phyloP scores from a whole-genome alignment of 495 filamentous ascomycete genomes.

The Aspergillus olivimuriae region DNA sequence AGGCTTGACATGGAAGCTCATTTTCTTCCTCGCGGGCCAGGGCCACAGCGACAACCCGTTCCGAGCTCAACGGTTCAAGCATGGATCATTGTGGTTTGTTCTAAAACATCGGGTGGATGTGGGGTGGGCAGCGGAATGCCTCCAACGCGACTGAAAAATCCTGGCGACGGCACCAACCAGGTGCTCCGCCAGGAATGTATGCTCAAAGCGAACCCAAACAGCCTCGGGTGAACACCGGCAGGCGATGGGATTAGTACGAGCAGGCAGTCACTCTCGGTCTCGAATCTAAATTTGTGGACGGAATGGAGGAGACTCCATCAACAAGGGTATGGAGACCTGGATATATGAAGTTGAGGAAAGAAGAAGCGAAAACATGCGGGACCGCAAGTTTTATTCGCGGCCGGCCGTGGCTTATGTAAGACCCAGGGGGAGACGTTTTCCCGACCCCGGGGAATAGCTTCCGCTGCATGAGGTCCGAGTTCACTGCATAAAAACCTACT shows the following conservation, averaged over 20 bases:
- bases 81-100: too few relatives aligned
- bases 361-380: conserved; percentile 5
- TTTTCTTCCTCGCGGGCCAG: too few relatives aligned
- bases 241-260: conserved; percentile 46
- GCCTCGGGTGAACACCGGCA: conserved; percentile 25
- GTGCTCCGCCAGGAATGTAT: conserved; percentile 21
- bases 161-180: too few relatives aligned
- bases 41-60: too few relatives aligned
- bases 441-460: not conserved
- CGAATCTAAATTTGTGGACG: conserved; percentile 37
- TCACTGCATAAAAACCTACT: too few relatives aligned
- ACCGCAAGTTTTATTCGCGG: conserved; percentile 17
- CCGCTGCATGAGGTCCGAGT: too few relatives aligned
- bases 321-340: conserved; percentile 45
- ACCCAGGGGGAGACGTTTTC: not conserved
- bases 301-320: conserved; percentile 26
- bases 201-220: conserved; percentile 48
- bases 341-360: conserved; percentile 25
- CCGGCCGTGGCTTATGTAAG: conserved; percentile 10
- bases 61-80: too few relatives aligned
- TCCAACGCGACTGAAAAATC: too few relatives aligned
- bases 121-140: too few relatives aligned
- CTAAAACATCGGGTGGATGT: too few relatives aligned
- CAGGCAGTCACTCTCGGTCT: conserved; percentile 41
- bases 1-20: too few relatives aligned